Percentiles rank a stretch among this genome's conserved stretches.
Conservation (phyloP, 805 yeast genomes). For the Candida boleticola region DNA sequence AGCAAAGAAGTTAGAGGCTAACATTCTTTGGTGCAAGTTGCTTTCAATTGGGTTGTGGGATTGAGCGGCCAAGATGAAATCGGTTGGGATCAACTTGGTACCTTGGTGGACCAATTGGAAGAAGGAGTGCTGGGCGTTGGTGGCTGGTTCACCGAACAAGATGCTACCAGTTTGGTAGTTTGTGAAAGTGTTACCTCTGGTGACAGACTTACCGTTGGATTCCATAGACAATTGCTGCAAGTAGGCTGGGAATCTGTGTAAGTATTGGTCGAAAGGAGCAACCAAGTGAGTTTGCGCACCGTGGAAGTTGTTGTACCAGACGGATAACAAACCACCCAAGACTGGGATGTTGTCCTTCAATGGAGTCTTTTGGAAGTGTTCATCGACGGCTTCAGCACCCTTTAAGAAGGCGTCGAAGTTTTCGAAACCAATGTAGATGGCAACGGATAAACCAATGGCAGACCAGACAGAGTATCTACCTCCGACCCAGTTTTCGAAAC, state of each 20-base stretch:
- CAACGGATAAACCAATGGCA: slow-evolving; percentile 94
- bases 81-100: slow-evolving; percentile 94
- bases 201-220: slow-evolving; percentile 97
- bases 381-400: slow-evolving; percentile 98
- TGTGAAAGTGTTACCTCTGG: slow-evolving; percentile 87
- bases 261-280: slow-evolving; percentile 97
- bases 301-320: slow-evolving; percentile 98
- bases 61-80: slow-evolving; percentile 94
- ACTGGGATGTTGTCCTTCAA: slow-evolving; percentile 89
- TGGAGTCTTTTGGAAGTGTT: slow-evolving; percentile 82
- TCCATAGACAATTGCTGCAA: slow-evolving; percentile 99
- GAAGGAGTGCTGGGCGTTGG: slow-evolving; percentile 98
- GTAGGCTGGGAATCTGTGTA: slow-evolving; percentile 99
- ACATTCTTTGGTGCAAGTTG: slow-evolving; percentile 94
- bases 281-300: slow-evolving; percentile 98
- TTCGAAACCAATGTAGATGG: slow-evolving; percentile 92
- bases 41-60: slow-evolving; percentile 96
- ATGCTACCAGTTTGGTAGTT: slow-evolving; percentile 95
- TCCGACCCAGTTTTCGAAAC: slow-evolving; percentile 98
- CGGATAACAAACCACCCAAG: slow-evolving; percentile 88
- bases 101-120: slow-evolving; percentile 99
- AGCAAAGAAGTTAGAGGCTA: slow-evolving; percentile 98
- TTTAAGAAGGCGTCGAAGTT: slow-evolving; percentile 87
- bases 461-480: slow-evolving; percentile 99
- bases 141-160: slow-evolving; percentile 97